Evolutionary conservation across 768 basidiomycete species (phyloP), one percentile per base, ranked within the genome.

Genomic region (Gloeophyllum trabeum): DNA sequence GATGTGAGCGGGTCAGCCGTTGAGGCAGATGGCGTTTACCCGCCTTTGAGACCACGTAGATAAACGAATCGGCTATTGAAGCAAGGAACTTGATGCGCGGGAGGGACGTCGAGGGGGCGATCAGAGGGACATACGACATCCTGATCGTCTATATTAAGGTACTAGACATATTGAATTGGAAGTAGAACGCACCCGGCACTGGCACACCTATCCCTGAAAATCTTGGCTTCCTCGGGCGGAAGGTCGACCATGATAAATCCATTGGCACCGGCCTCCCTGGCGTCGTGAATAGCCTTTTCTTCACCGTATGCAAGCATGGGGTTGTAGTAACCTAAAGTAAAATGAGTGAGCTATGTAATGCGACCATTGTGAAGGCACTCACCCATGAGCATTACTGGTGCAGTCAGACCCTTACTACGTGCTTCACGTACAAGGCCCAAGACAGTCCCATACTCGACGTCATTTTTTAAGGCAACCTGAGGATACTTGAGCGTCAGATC

Each of bases 181-280:
- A 22, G 24, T 20, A 40, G 13, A 20, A 70, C 87, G 52, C 54
- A 96, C 94, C 77, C 75, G 26, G 79, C 70, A 46, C 70, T 76
- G 14, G 74, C 70, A 60, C 96, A 98, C 57, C 93, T 89, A 51
- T 82, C 75, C 28, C 93, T 76, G 71, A 99, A 98, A 20, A 71
- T 64, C 48, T 93, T 64, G 23, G 96, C 93, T 61, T 99, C 96
- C 62, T 97, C 93, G 12, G 96, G 96, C 24, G 96, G 96, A 22
- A 98, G 77, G 58, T 99, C 96, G 20, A 98, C 93, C 64, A 99
- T 79, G 51, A 98, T 93, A 57, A 92, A 99, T 1, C 96, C 96
- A 59, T 94, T 98, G 0, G 90, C 96, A 13, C 94, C 94, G 14
- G 90, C 91, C 44, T 81, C 79, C 36, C 65, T 71, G 2, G 92